Percentiles rank a stretch among this genome's conserved stretches.
phyloP scores from a whole-genome alignment of 345 rosid species.

The Populus simonii region DNA sequence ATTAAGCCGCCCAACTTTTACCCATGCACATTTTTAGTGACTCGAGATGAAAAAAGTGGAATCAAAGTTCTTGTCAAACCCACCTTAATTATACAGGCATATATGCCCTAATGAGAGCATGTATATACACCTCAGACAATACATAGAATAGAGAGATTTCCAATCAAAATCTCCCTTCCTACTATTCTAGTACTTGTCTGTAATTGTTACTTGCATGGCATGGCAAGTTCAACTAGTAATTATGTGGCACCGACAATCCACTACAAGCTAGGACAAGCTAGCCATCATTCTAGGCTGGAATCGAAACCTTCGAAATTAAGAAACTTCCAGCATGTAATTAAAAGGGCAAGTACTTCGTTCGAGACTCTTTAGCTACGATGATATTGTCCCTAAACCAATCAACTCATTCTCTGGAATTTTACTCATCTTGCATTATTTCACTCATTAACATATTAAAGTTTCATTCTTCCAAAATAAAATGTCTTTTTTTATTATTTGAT shows the following conservation, averaged over 20 bases:
- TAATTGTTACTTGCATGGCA: background rate
- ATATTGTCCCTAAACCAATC: background rate
- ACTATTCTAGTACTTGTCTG: background rate
- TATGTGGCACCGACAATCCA: background rate
- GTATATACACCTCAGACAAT: background rate
- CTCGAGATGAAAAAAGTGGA: background rate
- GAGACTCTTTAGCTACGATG: background rate
- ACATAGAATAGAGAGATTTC: background rate
- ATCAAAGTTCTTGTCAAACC: constrained; percentile 20
- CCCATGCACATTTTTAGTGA: background rate
- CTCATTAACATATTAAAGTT: no score
- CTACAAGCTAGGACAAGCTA: background rate
- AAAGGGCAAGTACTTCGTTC: background rate
- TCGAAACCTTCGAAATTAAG: background rate
- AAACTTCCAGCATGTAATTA: background rate
- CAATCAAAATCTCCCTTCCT: background rate
- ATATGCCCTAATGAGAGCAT: constrained; percentile 1
- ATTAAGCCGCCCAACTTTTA: constrained; percentile 5
- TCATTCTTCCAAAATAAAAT: no score
- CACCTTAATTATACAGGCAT: constrained; percentile 2
- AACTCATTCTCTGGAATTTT: background rate
- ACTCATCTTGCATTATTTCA: no score
- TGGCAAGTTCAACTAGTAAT: background rate
- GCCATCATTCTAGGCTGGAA: background rate
- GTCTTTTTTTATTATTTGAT: no score